phyloP scores from a whole-genome alignment of 208 protist species.

The Leishmania braziliensis region DNA sequence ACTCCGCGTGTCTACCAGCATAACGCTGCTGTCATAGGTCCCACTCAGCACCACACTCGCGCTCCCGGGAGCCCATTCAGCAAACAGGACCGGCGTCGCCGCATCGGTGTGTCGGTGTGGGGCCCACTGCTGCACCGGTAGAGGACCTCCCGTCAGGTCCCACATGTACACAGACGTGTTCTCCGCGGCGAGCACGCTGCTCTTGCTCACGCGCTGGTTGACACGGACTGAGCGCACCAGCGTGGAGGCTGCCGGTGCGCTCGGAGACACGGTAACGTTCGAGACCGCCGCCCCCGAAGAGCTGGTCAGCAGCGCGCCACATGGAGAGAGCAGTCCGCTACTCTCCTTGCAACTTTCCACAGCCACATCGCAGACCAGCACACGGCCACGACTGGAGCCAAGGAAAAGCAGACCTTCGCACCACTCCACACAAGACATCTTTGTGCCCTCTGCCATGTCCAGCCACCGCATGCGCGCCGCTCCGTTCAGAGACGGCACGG shows the following conservation, averaged over 20 bases:
- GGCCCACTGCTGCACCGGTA: conserved; percentile 59
- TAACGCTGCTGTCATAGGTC: conserved; percentile 64
- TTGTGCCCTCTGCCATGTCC: conserved; percentile 46
- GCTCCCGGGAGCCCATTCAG: conserved; percentile 68
- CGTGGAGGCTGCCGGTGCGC: conserved; percentile 58
- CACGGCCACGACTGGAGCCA: conserved; percentile 68
- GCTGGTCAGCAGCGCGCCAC: conserved; percentile 36
- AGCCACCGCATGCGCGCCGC: conserved; percentile 73
- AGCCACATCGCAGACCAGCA: conserved; percentile 56
- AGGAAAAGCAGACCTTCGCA: conserved; percentile 62
- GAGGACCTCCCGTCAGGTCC: conserved; percentile 49
- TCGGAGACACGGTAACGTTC: conserved; percentile 60
- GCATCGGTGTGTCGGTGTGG: conserved; percentile 39
- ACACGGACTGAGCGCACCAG: conserved; percentile 63
- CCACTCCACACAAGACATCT: conserved; percentile 60
- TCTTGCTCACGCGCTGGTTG: conserved; percentile 42
- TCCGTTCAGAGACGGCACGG: conserved; percentile 38
- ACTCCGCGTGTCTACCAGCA: conserved; percentile 63
- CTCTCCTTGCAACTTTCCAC: conserved; percentile 27
- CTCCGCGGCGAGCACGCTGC: conserved; percentile 43
- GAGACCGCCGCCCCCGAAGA: conserved; percentile 40
- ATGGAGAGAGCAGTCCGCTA: conserved; percentile 30
- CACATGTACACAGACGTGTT: conserved; percentile 64
- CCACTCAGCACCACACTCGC: conserved; percentile 70
- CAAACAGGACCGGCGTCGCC: conserved; percentile 60